phyloP scores from a whole-genome alignment of 1,284 basidiomycete genomes.

The Cutaneotrichosporon sp. region DNA sequence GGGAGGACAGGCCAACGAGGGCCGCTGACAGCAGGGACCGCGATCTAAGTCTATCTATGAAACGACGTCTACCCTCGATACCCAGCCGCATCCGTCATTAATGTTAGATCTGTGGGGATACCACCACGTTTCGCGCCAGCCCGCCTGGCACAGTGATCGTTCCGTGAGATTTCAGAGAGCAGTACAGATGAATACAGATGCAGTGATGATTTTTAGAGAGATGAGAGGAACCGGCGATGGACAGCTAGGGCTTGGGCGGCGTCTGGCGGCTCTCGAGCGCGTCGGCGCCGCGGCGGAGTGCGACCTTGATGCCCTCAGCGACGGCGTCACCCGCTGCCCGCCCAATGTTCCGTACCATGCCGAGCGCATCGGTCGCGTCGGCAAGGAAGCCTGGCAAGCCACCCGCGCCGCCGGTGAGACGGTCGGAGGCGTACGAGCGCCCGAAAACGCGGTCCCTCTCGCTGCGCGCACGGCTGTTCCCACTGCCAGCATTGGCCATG shows the following conservation, averaged over 20 bases:
- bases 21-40: constrained; percentile 19
- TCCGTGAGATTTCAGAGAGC: constrained; percentile 4
- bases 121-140: not conserved
- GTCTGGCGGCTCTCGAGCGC: constrained; percentile 17
- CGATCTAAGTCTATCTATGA: constrained; percentile 5
- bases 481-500: constrained; percentile 73
- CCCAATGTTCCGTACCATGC: constrained; percentile 2
- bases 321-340: constrained; percentile 5
- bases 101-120: not conserved
- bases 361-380: constrained; percentile 18
- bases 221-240: not conserved
- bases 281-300: constrained; percentile 23
- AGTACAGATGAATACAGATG: constrained; percentile 12
- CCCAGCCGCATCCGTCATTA: not conserved
- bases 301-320: constrained; percentile 11
- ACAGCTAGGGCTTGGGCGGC: not conserved
- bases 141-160: not conserved
- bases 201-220: not conserved
- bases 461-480: constrained; percentile 3
- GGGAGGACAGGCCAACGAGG: no score
- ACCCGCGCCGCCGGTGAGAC: constrained; percentile 6
- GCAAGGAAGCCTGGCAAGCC: constrained; percentile 20
- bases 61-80: not conserved
- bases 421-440: constrained; percentile 25
- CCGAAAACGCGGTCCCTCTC: constrained; percentile 26